phyloP scores from a whole-genome alignment of 495 filamentous ascomycete species.

The Collariella sp. region DNA sequence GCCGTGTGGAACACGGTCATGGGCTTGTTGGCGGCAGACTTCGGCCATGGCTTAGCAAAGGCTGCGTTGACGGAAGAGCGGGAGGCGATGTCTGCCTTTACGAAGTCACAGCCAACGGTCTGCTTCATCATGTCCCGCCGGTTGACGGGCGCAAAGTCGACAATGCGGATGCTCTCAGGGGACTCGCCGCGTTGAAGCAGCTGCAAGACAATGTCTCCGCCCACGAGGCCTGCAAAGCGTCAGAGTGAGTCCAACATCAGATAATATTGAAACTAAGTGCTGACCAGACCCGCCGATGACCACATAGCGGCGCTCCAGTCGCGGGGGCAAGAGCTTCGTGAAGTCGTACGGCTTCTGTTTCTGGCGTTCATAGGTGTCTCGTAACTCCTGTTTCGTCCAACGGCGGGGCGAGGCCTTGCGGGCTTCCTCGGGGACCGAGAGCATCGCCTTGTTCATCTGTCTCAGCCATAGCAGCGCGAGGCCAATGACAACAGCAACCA shows the following conservation, averaged over 20 bases:
- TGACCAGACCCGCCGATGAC: constrained; percentile 49
- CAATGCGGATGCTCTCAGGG: constrained; percentile 45
- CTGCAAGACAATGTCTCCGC: constrained; percentile 47
- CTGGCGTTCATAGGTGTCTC: constrained; percentile 39
- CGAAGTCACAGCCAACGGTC: constrained; percentile 36
- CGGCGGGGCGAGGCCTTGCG: constrained; percentile 36
- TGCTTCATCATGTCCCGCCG: constrained; percentile 30
- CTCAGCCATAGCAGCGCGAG: constrained; percentile 39
- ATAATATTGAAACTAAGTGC: constrained; percentile 7
- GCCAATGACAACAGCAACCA: constrained; percentile 9
- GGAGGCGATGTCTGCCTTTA: constrained; percentile 47
- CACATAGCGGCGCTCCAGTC: constrained; percentile 47
- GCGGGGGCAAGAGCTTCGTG: constrained; percentile 42
- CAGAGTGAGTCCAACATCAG: neutral
- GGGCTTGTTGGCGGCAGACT: constrained; percentile 35
- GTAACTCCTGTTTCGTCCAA: constrained; percentile 46
- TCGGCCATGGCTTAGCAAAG: constrained; percentile 45
- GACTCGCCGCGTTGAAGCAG: constrained; percentile 47
- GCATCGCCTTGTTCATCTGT: constrained; percentile 46
- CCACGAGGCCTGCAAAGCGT: constrained; percentile 41
- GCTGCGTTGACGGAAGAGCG: constrained; percentile 35
- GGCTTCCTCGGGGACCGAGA: constrained; percentile 39
- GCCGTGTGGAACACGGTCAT: constrained; percentile 54
- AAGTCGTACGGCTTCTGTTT: constrained; percentile 40
- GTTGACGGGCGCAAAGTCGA: constrained; percentile 43